These are phyloP conservation scores for Zymoseptoria ardabiliae DNA, from an alignment of 2,329 filamentous ascomycete species.

Conservation along the genomic window DNA sequence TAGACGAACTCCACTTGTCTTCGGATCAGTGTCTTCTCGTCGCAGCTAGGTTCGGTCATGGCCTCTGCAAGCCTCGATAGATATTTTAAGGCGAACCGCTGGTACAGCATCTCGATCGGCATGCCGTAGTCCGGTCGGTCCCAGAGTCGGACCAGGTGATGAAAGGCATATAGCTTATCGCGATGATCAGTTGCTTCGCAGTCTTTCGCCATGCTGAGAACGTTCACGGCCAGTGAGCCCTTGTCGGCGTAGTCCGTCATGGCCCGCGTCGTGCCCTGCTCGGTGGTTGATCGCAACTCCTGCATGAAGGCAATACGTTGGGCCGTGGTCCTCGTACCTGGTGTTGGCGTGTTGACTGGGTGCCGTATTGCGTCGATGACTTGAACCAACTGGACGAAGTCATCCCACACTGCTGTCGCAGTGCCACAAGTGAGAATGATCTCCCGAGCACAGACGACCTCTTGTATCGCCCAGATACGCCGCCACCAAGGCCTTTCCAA, in stretches of 20 bases:
- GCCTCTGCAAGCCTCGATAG: conserved; percentile 14
- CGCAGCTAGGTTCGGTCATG: conserved; percentile 15
- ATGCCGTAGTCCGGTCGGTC: conserved; percentile 13
- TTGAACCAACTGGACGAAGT: conserved; percentile 12
- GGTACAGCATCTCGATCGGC: conserved; percentile 10
- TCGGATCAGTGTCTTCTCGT: conserved; percentile 7
- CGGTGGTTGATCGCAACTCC: conserved; percentile 10
- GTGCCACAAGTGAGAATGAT: conserved; percentile 13
- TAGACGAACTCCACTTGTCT: conserved; percentile 15
- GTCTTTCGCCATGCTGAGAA: conserved; percentile 15
- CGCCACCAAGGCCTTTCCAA: conserved; percentile 12
- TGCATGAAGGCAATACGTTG: conserved; percentile 16
- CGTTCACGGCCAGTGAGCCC: conserved; percentile 10
- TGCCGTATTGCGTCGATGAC: conserved; percentile 10
- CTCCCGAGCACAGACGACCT: conserved; percentile 14
- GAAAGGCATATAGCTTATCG: conserved; percentile 15
- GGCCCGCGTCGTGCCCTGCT: conserved; percentile 12
- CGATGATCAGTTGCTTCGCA: conserved; percentile 17
- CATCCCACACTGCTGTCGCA: conserved; percentile 12
- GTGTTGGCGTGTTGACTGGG: conserved; percentile 4
- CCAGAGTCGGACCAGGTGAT: conserved; percentile 14
- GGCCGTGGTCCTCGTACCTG: conserved; percentile 12
- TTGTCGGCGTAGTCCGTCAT: conserved; percentile 14
- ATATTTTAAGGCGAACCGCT: conserved; percentile 14
- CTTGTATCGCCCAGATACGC: conserved; percentile 10